Conservation (phyloP, 2,329 filamentous ascomycete genomes). For the Phymatotrichopsis omnivora region DNA sequence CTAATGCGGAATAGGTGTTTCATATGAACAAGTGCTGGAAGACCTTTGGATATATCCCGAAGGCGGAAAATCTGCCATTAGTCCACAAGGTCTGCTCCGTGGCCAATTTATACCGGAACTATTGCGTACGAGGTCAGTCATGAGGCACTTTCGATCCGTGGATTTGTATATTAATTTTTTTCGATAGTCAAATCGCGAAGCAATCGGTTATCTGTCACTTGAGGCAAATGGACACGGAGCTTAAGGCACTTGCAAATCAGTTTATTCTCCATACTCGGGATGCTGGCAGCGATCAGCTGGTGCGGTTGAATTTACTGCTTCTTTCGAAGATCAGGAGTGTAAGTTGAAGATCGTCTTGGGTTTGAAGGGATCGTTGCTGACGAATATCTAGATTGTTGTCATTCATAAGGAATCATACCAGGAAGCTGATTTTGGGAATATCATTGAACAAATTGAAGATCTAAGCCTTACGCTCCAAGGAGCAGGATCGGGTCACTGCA, state of each 20-base stretch:
- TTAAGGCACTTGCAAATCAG: constrained; percentile 21
- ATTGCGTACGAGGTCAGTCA: constrained; percentile 19
- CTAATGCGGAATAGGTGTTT: constrained; percentile 5
- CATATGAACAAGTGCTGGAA: constrained; percentile 23
- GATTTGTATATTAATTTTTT: neutral
- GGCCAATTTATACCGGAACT: constrained; percentile 18
- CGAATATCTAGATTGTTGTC: constrained; percentile 14
- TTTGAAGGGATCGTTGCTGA: neutral
- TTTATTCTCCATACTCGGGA: constrained; percentile 19
- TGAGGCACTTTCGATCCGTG: neutral
- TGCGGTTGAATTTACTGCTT: constrained; percentile 12
- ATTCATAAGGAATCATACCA: constrained; percentile 15
- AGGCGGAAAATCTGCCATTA: neutral
- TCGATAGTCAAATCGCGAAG: constrained; percentile 12
- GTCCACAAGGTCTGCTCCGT: constrained; percentile 14
- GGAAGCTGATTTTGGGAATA: neutral
- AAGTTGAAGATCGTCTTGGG: neutral
- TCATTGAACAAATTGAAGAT: constrained; percentile 6
- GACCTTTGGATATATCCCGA: constrained; percentile 22
- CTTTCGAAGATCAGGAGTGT: constrained; percentile 15
- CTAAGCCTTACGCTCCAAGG: constrained; percentile 6
- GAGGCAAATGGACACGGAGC: constrained; percentile 20
- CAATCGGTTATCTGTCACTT: constrained; percentile 20
- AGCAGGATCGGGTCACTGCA: neutral
- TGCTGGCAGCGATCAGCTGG: constrained; percentile 13